Evolutionary conservation across 768 basidiomycete species (phyloP).

Genomic region (Auricularia sp.): DNA sequence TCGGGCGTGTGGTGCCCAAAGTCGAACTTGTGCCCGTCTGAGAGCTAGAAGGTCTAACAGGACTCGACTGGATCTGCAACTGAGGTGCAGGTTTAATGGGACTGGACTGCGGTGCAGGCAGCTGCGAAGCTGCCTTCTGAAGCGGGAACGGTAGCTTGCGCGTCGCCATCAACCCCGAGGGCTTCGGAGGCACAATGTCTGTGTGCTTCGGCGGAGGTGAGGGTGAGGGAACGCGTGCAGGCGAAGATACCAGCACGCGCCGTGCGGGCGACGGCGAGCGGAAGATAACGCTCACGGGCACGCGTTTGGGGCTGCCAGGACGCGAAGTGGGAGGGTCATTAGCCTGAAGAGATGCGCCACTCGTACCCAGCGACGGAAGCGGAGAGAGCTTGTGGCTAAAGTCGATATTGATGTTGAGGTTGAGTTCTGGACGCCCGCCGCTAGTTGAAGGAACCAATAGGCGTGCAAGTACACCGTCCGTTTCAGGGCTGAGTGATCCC

Average conservation of each 20-base stretch:
- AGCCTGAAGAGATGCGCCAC: neutral
- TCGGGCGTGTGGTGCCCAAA: neutral
- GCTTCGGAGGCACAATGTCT: neutral
- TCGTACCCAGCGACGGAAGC: neutral
- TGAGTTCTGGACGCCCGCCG: neutral
- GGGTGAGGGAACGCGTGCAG: neutral
- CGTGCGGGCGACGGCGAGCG: neutral
- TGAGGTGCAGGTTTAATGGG: neutral
- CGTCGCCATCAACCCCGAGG: neutral
- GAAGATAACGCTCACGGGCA: neutral
- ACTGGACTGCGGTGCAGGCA: neutral
- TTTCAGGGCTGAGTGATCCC: neutral
- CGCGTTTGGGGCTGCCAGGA: neutral
- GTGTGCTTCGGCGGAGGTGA: neutral
- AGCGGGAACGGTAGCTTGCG: neutral
- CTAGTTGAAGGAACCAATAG: neutral
- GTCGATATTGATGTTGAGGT: neutral
- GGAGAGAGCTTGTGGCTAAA: neutral
- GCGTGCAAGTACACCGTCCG: neutral
- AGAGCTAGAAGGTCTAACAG: neutral
- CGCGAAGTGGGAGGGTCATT: neutral
- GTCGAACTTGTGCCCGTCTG: neutral
- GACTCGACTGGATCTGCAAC: neutral
- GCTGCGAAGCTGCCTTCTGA: too few species aligned
- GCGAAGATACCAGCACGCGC: neutral